These are phyloP conservation scores for Fragaria vesca DNA, from an alignment of 306 rosid genomes.

Conservation along the genomic window DNA sequence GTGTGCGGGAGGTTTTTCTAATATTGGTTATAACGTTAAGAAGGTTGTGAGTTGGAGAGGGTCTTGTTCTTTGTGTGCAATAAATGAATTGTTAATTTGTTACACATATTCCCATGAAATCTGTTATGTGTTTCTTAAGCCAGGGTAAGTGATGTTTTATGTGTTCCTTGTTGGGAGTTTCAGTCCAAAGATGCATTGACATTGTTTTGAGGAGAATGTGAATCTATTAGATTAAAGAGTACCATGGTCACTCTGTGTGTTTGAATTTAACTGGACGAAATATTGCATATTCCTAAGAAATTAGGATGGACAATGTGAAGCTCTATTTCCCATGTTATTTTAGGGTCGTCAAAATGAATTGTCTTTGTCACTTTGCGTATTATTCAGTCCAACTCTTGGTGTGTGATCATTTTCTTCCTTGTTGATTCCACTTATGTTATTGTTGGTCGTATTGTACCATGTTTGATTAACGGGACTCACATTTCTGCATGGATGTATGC, in stretches of 20 bases:
- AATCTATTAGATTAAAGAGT: not conserved
- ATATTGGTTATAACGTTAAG: not conserved
- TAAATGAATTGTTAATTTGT: not conserved
- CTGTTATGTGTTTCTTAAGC: slow-evolving; percentile 2
- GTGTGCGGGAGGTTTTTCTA: not conserved
- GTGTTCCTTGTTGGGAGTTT: not conserved
- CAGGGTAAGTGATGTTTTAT: not conserved
- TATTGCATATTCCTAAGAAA: not conserved
- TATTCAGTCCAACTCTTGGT: not conserved
- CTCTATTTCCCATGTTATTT: not conserved
- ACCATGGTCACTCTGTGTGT: not conserved
- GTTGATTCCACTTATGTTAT: not conserved
- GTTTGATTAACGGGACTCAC: not conserved
- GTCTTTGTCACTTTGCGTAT: not conserved
- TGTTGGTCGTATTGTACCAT: not conserved
- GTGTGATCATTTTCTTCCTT: not conserved
- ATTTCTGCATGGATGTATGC: not conserved
- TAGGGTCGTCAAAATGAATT: not conserved
- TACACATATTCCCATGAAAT: not conserved
- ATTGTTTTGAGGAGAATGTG: not conserved
- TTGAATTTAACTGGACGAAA: not conserved
- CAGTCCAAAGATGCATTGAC: not conserved
- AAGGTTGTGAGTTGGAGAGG: slow-evolving; percentile 1
- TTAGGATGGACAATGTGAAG: not conserved
- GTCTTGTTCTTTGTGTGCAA: not conserved